Conservation (phyloP, 2,329 filamentous ascomycete species). For the Hypoxylon sp. region DNA sequence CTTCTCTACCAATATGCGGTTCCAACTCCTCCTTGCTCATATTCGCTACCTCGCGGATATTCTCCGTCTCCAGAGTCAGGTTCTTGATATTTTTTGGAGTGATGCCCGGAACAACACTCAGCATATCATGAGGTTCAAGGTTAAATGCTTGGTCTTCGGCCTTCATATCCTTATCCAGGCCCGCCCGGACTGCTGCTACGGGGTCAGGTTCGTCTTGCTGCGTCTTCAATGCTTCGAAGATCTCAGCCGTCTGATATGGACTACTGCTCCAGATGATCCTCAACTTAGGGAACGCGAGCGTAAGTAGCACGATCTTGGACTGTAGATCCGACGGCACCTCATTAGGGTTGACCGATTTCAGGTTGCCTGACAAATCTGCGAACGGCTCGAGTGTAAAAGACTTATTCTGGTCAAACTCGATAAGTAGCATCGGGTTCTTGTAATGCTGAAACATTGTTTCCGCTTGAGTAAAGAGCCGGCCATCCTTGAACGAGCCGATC, state of each 20-base stretch:
- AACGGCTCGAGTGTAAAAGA: conserved; percentile 93
- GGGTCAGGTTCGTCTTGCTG: conserved; percentile 93
- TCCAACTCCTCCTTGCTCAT: conserved; percentile 82
- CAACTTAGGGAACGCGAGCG: conserved; percentile 89
- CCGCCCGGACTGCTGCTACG: conserved; percentile 85
- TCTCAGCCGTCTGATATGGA: conserved; percentile 96
- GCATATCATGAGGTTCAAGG: conserved; percentile 89
- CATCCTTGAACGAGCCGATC: conserved; percentile 91
- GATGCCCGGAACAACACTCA: conserved; percentile 86
- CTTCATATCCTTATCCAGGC: conserved; percentile 75
- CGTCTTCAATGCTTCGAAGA: conserved; percentile 93
- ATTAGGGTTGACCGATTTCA: conserved; percentile 73
- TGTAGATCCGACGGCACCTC: conserved; percentile 82
- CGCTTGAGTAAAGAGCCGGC: conserved; percentile 90
- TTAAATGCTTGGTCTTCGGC: conserved; percentile 80
- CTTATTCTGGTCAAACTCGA: conserved; percentile 98
- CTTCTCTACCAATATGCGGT: conserved; percentile 81
- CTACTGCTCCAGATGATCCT: conserved; percentile 94
- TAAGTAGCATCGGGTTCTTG: conserved; percentile 88
- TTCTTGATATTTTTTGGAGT: conserved; percentile 82
- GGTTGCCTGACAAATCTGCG: conserved; percentile 74
- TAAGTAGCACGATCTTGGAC: conserved; percentile 91
- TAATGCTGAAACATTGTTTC: conserved; percentile 97
- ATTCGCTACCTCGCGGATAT: conserved; percentile 86
- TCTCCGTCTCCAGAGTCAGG: conserved; percentile 80